Percentiles rank a stretch among this genome's conserved stretches.
phyloP scores from a whole-genome alignment of 192 early-diverging fungal genomes.

The Pilaira anomala region DNA sequence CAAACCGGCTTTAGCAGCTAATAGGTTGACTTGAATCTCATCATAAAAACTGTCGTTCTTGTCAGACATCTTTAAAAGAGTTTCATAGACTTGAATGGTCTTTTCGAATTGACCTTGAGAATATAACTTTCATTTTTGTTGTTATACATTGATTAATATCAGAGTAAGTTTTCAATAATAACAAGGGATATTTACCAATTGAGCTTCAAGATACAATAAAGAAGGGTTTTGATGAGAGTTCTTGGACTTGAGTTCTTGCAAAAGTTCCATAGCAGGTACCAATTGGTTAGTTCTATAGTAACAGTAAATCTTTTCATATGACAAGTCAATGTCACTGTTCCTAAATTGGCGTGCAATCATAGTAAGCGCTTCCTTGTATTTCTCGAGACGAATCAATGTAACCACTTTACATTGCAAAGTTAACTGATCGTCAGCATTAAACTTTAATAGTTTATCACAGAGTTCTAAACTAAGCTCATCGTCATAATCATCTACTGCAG shows the following conservation, averaged over 20 bases:
- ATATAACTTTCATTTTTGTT: conserved; percentile 18
- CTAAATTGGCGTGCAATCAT: conserved; percentile 42
- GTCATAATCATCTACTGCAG: conserved; percentile 32
- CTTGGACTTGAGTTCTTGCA: conserved; percentile 32
- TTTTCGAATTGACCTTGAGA: conserved; percentile 21
- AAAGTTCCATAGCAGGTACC: conserved; percentile 40
- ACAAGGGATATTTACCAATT: conserved; percentile 49
- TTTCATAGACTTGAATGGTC: conserved; percentile 13
- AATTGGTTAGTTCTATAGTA: conserved; percentile 62
- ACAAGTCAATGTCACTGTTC: conserved; percentile 34
- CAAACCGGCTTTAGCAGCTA: conserved; percentile 25
- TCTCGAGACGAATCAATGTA: conserved; percentile 52
- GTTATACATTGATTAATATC: no score
- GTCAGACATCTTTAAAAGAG: conserved; percentile 4
- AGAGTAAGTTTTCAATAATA: neutral
- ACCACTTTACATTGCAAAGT: conserved; percentile 57
- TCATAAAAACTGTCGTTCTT: conserved; percentile 8
- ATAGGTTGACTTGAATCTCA: conserved; percentile 26
- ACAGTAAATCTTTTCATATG: conserved; percentile 62
- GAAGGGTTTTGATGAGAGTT: conserved; percentile 29
- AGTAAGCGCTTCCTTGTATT: conserved; percentile 51
- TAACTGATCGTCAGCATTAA: conserved; percentile 46
- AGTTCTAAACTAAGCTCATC: conserved; percentile 50
- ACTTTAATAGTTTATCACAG: conserved; percentile 50
- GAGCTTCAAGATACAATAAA: conserved; percentile 60